These are phyloP conservation scores for Euphrasia arctica DNA, from an alignment of 305 asterid species.

Conservation along the genomic window DNA sequence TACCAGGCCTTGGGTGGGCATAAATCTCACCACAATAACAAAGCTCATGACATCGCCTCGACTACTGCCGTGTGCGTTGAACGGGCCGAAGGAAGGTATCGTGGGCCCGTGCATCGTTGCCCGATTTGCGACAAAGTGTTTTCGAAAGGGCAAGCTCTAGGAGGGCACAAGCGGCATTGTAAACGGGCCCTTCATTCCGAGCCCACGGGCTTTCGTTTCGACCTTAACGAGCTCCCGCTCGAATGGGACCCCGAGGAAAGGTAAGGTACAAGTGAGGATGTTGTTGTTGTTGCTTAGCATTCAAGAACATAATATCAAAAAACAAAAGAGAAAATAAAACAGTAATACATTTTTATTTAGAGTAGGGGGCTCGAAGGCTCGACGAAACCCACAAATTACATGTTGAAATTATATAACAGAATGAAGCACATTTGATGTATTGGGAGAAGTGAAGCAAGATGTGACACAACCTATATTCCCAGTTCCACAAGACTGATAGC, in stretches of 20 bases:
- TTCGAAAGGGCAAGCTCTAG: conserved; percentile 34
- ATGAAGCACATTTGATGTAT: too few relatives aligned
- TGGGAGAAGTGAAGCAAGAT: too few relatives aligned
- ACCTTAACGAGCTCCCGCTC: conserved; percentile 33
- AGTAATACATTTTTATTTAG: not conserved
- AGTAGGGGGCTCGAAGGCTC: not conserved
- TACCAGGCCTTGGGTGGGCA: conserved; percentile 35
- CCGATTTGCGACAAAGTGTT: conserved; percentile 26
- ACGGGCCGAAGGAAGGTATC: not conserved
- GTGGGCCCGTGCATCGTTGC: conserved; percentile 22
- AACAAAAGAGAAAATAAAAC: not conserved
- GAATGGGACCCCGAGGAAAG: conserved; percentile 13
- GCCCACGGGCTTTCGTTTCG: conserved; percentile 17
- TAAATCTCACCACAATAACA: conserved; percentile 29
- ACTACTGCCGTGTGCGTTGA: not conserved
- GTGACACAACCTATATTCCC: too few relatives aligned
- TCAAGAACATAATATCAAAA: not conserved
- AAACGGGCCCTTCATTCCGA: not conserved
- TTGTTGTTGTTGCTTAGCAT: not conserved
- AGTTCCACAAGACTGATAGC: too few relatives aligned
- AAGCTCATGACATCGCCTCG: not conserved
- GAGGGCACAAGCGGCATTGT: conserved; percentile 37
- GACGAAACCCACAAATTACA: not conserved
- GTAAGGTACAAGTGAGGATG: not conserved
- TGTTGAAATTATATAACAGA: not conserved